Conservation (phyloP, 2,329 filamentous ascomycete genomes). For the Penicillium occitanis region DNA sequence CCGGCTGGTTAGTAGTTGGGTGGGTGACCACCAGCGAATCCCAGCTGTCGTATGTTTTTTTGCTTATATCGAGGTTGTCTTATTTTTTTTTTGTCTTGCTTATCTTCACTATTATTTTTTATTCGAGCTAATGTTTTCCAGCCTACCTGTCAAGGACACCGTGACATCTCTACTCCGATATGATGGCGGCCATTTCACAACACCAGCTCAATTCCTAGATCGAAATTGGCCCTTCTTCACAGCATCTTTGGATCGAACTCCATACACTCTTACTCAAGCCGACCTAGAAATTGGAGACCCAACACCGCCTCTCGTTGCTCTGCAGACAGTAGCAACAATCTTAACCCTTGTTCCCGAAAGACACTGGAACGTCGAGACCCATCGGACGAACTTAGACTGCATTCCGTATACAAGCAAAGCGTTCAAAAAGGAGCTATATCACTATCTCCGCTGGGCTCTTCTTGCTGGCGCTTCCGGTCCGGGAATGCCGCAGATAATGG, state of each 20-base stretch:
- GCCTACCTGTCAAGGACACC: slow-evolving; percentile 25
- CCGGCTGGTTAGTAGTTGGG: slow-evolving; percentile 24
- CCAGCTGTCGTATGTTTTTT: slow-evolving; percentile 22
- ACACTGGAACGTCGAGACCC: slow-evolving; percentile 43
- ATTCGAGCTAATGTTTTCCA: slow-evolving; percentile 18
- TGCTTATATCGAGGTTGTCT: background rate
- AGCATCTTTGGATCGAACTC: background rate
- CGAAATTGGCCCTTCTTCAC: slow-evolving; percentile 55
- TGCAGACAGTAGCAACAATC: slow-evolving; percentile 48
- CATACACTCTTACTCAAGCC: slow-evolving; percentile 4
- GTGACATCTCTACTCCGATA: slow-evolving; percentile 50
- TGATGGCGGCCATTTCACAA: slow-evolving; percentile 60
- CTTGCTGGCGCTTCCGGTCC: slow-evolving; percentile 55
- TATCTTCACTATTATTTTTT: background rate
- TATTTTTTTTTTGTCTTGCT: background rate
- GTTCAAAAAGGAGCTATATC: slow-evolving; percentile 52
- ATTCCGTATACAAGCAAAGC: slow-evolving; percentile 29
- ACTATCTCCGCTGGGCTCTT: slow-evolving; percentile 59
- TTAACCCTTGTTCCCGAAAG: slow-evolving; percentile 43
- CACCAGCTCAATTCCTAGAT: slow-evolving; percentile 55
- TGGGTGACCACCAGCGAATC: slow-evolving; percentile 25
- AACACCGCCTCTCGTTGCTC: slow-evolving; percentile 35
- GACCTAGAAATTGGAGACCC: background rate
- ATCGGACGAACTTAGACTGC: slow-evolving; percentile 41
- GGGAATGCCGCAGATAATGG: slow-evolving; percentile 54